phyloP scores from a whole-genome alignment of 1,139 yeast genomes.

The Yamadazyma membranifaciens region DNA sequence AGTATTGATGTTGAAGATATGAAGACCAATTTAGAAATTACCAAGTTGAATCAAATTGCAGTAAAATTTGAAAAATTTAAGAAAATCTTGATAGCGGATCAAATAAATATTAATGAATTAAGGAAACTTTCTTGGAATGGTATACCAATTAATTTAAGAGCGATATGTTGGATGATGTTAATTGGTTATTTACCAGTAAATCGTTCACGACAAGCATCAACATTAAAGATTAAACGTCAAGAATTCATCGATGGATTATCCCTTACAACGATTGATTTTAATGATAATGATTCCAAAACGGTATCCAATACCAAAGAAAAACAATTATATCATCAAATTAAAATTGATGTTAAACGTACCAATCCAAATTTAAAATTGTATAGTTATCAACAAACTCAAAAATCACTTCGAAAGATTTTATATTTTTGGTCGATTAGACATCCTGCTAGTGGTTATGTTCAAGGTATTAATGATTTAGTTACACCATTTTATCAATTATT shows the following conservation, averaged over 20 bases:
- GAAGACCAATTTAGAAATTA: constrained; percentile 29
- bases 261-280: constrained; percentile 41
- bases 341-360: constrained; percentile 93
- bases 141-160: constrained; percentile 76
- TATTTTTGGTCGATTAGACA: constrained; percentile 97
- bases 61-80: constrained; percentile 69
- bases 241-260: constrained; percentile 76
- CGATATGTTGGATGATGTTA: constrained; percentile 84
- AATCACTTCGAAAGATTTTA: constrained; percentile 73
- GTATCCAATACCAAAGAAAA: constrained; percentile 25
- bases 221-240: constrained; percentile 75
- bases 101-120: constrained; percentile 61
- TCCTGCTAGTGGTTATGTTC: constrained; percentile 99
- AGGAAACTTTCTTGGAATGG: constrained; percentile 93
- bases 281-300: constrained; percentile 27
- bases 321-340: constrained; percentile 92
- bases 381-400: constrained; percentile 66
- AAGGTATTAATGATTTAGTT: constrained; percentile 92
- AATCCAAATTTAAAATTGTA: constrained; percentile 82
- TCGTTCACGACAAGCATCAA: constrained; percentile 66
- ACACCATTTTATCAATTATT: constrained; percentile 95
- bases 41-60: constrained; percentile 56
- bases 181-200: constrained; percentile 91
- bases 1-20: constrained; percentile 17
- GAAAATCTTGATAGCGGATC: constrained; percentile 55